phyloP scores from a whole-genome alignment of 345 rosid genomes.

The Hypericum androsaemum region DNA sequence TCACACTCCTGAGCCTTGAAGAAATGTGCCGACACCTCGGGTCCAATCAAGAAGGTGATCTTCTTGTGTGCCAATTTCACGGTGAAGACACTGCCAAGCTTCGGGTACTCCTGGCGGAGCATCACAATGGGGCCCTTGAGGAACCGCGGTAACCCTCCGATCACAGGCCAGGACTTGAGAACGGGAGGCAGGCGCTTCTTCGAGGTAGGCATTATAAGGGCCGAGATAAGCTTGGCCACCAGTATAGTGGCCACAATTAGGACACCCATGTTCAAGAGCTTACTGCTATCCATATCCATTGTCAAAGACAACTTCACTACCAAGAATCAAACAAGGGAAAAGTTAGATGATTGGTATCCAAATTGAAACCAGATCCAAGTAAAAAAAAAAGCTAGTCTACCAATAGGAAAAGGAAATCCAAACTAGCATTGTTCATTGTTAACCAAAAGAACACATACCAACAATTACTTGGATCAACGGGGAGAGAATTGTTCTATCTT shows the following conservation, averaged over 20 bases:
- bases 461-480: no score
- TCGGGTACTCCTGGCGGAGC: constrained; percentile 80
- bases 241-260: constrained; percentile 55
- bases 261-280: constrained; percentile 47
- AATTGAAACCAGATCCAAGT: no score
- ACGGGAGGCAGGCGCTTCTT: constrained; percentile 69
- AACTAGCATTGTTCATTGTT: no score
- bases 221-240: constrained; percentile 63
- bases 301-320: constrained; percentile 4
- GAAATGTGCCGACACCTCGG: constrained; percentile 94
- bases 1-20: constrained; percentile 86
- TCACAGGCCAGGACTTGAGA: constrained; percentile 45
- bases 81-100: constrained; percentile 88
- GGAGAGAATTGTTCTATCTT: no score
- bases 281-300: constrained; percentile 40
- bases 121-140: constrained; percentile 70
- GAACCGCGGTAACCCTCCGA: constrained; percentile 69
- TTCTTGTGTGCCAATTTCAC: constrained; percentile 58
- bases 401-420: no score
- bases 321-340: background rate
- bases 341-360: no score
- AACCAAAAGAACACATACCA: no score
- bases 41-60: constrained; percentile 88
- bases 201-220: constrained; percentile 47
- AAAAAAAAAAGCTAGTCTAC: no score